phyloP scores from a whole-genome alignment of 495 filamentous ascomycete genomes.

The Xylaria cubensis region DNA sequence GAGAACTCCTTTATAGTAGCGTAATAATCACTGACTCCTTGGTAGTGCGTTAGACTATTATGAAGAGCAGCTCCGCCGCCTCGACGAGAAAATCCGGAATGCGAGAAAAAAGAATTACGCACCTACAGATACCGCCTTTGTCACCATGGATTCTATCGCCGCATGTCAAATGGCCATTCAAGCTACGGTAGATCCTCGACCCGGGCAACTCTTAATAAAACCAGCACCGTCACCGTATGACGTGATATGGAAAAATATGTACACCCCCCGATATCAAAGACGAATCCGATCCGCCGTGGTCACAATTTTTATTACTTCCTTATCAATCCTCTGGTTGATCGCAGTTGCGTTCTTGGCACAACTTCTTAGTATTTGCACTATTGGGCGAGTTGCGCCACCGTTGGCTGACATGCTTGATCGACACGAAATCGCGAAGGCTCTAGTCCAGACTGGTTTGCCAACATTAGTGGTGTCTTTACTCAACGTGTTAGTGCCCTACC shows the following conservation, averaged over 20 bases:
- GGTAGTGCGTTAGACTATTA: constrained; percentile 83
- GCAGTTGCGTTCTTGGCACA: constrained; percentile 82
- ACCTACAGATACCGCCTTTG: constrained; percentile 85
- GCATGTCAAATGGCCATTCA: constrained; percentile 93
- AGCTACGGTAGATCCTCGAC: constrained; percentile 86
- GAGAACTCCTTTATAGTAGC: not conserved
- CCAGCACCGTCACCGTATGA: constrained; percentile 87
- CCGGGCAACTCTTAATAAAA: constrained; percentile 82
- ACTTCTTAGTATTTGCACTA: constrained; percentile 76
- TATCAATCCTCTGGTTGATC: constrained; percentile 89
- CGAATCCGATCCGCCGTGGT: constrained; percentile 81
- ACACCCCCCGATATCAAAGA: constrained; percentile 74
- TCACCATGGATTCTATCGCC: constrained; percentile 96
- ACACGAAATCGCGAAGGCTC: constrained; percentile 71
- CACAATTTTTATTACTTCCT: constrained; percentile 77
- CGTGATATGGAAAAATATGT: constrained; percentile 92
- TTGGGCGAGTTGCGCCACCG: constrained; percentile 73
- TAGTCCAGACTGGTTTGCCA: constrained; percentile 87
- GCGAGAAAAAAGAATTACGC: constrained; percentile 79
- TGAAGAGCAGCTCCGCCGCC: constrained; percentile 78
- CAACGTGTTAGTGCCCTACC: constrained; percentile 86
- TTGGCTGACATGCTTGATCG: constrained; percentile 69
- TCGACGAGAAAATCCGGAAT: constrained; percentile 77
- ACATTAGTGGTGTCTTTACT: constrained; percentile 84
- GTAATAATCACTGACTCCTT: not conserved